A percentile compares a stretch with the other conserved stretches of the same genome.
Conservation (phyloP, 140 eudicot genomes). For the Oenanthe javanica region DNA sequence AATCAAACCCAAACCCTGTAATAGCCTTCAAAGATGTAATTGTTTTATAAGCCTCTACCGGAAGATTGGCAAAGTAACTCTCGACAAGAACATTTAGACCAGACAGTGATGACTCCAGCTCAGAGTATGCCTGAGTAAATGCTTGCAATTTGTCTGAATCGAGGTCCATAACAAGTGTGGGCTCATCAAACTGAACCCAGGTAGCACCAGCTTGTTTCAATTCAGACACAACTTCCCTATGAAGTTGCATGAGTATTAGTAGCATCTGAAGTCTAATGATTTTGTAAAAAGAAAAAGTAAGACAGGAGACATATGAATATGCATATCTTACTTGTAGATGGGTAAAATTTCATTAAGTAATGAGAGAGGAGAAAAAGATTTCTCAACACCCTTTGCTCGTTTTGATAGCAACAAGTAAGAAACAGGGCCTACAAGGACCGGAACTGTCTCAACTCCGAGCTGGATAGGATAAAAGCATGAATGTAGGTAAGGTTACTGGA, state of each 20-base stretch:
- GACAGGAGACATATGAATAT: background rate
- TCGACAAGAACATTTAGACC: slow-evolving; percentile 65
- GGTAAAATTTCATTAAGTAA: slow-evolving; percentile 71
- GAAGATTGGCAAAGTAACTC: slow-evolving; percentile 77
- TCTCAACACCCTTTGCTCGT: slow-evolving; percentile 85
- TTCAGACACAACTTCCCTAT: slow-evolving; percentile 70
- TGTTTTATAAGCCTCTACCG: slow-evolving; percentile 51
- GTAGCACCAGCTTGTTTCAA: slow-evolving; percentile 78
- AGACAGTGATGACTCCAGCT: slow-evolving; percentile 54
- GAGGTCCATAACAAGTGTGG: slow-evolving; percentile 73
- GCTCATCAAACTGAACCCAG: slow-evolving; percentile 85
- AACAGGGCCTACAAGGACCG: slow-evolving; percentile 86
- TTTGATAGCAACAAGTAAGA: slow-evolving; percentile 75
- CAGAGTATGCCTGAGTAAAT: slow-evolving; percentile 56
- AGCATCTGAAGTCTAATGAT: background rate
- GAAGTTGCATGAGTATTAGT: background rate
- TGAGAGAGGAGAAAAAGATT: slow-evolving; percentile 63
- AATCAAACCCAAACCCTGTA: slow-evolving; percentile 61
- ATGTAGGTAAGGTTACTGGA: background rate
- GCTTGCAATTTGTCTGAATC: slow-evolving; percentile 56
- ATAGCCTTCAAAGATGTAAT: slow-evolving; percentile 56
- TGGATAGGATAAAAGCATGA: slow-evolving; percentile 23
- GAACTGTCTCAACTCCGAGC: slow-evolving; percentile 90
- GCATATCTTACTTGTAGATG: slow-evolving; percentile 58
- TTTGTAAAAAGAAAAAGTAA: background rate